Evolutionary conservation across 2,329 filamentous ascomycete genomes (phyloP).

Genomic region (Ophiosphaerella korrae): DNA sequence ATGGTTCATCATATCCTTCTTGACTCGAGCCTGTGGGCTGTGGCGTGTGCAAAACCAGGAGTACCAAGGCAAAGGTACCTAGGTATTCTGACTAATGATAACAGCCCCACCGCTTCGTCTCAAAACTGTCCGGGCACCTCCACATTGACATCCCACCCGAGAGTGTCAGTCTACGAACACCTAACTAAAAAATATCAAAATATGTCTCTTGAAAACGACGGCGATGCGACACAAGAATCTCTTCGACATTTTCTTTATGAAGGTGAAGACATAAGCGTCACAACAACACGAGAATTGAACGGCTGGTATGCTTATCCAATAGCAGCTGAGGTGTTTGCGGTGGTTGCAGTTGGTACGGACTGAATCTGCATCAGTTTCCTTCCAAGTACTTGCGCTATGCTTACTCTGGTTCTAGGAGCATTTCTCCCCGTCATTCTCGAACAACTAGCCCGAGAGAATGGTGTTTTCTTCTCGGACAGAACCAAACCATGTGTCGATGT

Average conservation of each 20-base stretch:
- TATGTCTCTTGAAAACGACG: conserved; percentile 18
- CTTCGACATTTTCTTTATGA: conserved; percentile 21
- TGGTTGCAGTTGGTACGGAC: conserved; percentile 76
- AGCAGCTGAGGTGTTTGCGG: conserved; percentile 89
- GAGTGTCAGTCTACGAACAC: no score
- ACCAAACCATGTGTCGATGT: conserved; percentile 72
- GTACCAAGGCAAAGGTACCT: no score
- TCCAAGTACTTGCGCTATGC: no score
- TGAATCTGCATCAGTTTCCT: no score
- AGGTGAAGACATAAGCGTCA: conserved; percentile 65
- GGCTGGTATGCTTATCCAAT: conserved; percentile 93
- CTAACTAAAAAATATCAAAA: background rate
- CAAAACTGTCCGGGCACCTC: no score
- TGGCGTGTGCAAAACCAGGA: no score
- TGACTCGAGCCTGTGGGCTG: no score
- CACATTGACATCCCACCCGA: no score
- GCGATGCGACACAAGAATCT: conserved; percentile 3
- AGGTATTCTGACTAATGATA: no score
- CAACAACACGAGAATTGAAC: conserved; percentile 76
- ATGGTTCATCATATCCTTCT: no score
- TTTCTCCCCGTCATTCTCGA: conserved; percentile 93
- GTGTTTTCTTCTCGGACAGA: conserved; percentile 77
- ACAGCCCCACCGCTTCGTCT: no score
- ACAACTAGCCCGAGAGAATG: conserved; percentile 85
- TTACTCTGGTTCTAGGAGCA: conserved; percentile 62